phyloP scores from a whole-genome alignment of 495 filamentous ascomycete species.

The Aspergillus ellipticus region DNA sequence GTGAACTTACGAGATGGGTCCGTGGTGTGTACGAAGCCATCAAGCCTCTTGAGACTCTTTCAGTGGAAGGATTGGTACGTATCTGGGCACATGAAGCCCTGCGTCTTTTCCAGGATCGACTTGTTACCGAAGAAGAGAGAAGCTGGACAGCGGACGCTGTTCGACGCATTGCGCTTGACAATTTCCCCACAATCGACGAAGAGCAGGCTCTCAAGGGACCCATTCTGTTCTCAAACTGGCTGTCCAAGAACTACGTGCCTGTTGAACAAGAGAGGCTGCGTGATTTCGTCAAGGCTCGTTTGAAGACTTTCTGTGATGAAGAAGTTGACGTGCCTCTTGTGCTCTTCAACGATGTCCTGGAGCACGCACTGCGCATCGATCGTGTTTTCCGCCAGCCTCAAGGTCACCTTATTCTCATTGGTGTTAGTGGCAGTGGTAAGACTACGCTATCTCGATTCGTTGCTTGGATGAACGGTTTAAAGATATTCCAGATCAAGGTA shows the following conservation, averaged over 20 bases:
- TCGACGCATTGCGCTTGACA: conserved; percentile 76
- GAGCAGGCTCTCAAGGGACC: conserved; percentile 84
- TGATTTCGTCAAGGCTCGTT: conserved; percentile 94
- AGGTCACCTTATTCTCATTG: conserved; percentile 96
- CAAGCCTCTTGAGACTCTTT: conserved; percentile 79
- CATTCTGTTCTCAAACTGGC: conserved; percentile 97
- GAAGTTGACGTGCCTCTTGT: conserved; percentile 98
- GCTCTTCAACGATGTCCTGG: conserved; percentile 95
- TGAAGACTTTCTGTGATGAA: conserved; percentile 98
- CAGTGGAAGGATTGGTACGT: conserved; percentile 86
- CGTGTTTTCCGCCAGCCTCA: conserved; percentile 98
- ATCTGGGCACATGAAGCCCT: conserved; percentile 98
- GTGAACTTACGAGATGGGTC: conserved; percentile 96
- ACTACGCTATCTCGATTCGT: conserved; percentile 97
- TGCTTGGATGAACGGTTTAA: conserved; percentile 99
- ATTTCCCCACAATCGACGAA: conserved; percentile 91
- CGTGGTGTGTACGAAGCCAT: conserved; percentile 97
- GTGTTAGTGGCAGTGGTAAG: conserved; percentile 97
- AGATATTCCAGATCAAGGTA: conserved; percentile 99
- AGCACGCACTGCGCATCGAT: conserved; percentile 97
- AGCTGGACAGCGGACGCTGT: conserved; percentile 90
- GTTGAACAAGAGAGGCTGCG: conserved; percentile 91
- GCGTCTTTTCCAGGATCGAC: conserved; percentile 91
- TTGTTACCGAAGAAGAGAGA: conserved; percentile 90
- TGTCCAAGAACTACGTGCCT: conserved; percentile 97